A percentile compares a stretch with the other conserved stretches of the same genome.
phyloP scores from a whole-genome alignment of 805 yeast species.

The Hanseniaspora jakobsenii region DNA sequence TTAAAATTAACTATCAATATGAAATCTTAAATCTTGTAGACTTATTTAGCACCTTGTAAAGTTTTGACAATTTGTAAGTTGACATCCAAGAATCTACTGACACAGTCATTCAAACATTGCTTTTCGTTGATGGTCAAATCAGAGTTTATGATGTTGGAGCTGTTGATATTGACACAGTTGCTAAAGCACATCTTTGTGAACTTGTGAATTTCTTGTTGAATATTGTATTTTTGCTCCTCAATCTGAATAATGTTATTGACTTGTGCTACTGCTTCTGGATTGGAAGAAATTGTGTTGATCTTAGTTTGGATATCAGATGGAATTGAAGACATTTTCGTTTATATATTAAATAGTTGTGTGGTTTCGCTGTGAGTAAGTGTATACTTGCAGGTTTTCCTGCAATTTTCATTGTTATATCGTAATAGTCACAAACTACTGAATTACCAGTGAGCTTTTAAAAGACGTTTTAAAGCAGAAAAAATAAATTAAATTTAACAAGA shows the following conservation, averaged over 20 bases:
- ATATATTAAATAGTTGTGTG: too few species aligned
- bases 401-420: too few species aligned
- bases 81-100: slow-evolving; percentile 76
- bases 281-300: slow-evolving; percentile 9
- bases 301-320: slow-evolving; percentile 12
- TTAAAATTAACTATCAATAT: too few species aligned
- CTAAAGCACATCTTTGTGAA: slow-evolving; percentile 87
- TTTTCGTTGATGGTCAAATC: slow-evolving; percentile 50
- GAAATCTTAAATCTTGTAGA: too few species aligned
- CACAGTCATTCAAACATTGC: slow-evolving; percentile 64
- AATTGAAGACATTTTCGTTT: slow-evolving; percentile 9
- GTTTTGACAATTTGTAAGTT: slow-evolving; percentile 70
- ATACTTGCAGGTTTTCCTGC: too few species aligned
- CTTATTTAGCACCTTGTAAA: slow-evolving; percentile 25
- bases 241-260: slow-evolving; percentile 23
- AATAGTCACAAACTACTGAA: too few species aligned
- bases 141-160: slow-evolving; percentile 32
- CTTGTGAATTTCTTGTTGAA: slow-evolving; percentile 73
- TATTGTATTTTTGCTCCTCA: slow-evolving; percentile 77
- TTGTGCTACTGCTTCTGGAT: slow-evolving; percentile 14
- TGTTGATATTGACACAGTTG: slow-evolving; percentile 47
- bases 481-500: too few species aligned
- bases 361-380: too few species aligned
- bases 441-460: too few species aligned
- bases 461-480: too few species aligned